Evolutionary conservation across 352 stramenopile genomes (phyloP).

Genomic region (Peronospora tabacina): DNA sequence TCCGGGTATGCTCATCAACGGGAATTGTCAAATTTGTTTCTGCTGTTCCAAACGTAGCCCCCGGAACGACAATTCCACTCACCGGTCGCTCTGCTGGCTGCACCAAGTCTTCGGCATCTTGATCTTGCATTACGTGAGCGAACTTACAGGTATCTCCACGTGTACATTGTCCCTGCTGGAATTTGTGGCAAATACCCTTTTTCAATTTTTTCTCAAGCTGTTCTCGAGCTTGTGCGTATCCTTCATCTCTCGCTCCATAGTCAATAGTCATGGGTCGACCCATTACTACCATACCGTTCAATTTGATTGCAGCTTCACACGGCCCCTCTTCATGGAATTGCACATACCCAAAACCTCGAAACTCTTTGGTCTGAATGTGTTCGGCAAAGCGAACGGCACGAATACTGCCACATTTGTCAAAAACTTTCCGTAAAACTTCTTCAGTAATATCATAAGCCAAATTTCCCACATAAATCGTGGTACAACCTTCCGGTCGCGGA

Average conservation of each 20-base stretch:
- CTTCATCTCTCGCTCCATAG: conserved; percentile 65
- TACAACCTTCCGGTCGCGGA: conserved; percentile 76
- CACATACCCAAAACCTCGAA: conserved; percentile 85
- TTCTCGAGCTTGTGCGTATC: conserved; percentile 55
- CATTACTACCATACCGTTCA: conserved; percentile 80
- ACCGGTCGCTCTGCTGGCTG: conserved; percentile 29
- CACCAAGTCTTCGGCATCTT: conserved; percentile 46
- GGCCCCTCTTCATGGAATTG: conserved; percentile 89
- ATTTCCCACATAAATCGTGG: conserved; percentile 93
- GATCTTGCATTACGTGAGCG: conserved; percentile 53
- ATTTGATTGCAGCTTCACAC: conserved; percentile 77
- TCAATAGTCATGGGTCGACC: conserved; percentile 77
- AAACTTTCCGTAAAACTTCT: conserved; percentile 80
- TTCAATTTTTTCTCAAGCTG: conserved; percentile 69
- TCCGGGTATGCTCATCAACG: conserved; percentile 16
- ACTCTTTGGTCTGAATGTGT: conserved; percentile 82
- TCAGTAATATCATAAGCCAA: conserved; percentile 92
- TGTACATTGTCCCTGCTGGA: conserved; percentile 50
- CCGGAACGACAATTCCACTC: conserved; percentile 16
- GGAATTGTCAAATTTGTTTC: conserved; percentile 1
- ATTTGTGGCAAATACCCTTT: conserved; percentile 71
- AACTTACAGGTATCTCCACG: conserved; percentile 65
- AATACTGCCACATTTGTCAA: conserved; percentile 66
- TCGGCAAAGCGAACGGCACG: conserved; percentile 78
- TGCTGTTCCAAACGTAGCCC: conserved; percentile 20